Evolutionary conservation across 768 basidiomycete species (phyloP), one percentile per base, ranked within the genome.

Genomic region (Basidioascus undulatus): DNA sequence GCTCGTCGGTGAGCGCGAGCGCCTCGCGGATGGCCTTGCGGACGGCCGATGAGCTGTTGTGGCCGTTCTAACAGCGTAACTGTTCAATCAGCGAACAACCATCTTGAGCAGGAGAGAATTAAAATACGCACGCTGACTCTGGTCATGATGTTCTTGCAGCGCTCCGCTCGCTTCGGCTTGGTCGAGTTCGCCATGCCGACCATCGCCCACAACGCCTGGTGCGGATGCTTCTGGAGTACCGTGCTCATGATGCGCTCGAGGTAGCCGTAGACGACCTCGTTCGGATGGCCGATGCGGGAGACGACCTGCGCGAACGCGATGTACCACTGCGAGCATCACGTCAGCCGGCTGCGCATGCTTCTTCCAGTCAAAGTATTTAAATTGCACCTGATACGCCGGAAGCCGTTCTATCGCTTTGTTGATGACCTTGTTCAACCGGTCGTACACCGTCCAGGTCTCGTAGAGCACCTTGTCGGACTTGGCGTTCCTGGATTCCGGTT

Each of bases 241-340:
- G 55, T 61, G 13, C 62, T 57, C 41, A 96, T 83, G 26, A 96
- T 66, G 35, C 55, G 59, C 3, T 67, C 63, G 18, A 98, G 60
- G 3, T 72, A 57, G 0, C 54, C 57, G 52, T 69, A 74, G 3
- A 83, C 74, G 1, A 62, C 63, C 10, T 57, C 47, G 50, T 79
- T 75, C 4, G 56, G 59, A 48, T 92, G 81, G 11, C 76, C 77
- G 25, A 98, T 75, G 7, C 92, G 72, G 12, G 89, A 96, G 12
- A 87, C 83, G 39, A 96, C 81, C 63, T 96, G 92, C 3, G 87
- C 86, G 47, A 94, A 87, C 1, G 84, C 87, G 0, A 79, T 86
- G 49, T 73, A 78, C 84, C 89, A 96, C 86, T 96, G 42, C 1
- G 30, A 48, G 32, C 41, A 32, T 48, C 33, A 21, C 40, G 10